Base-by-base conservation (phyloP, 1,139 yeast genomes). In the Sugiyamaella grinbergsii region DNA sequence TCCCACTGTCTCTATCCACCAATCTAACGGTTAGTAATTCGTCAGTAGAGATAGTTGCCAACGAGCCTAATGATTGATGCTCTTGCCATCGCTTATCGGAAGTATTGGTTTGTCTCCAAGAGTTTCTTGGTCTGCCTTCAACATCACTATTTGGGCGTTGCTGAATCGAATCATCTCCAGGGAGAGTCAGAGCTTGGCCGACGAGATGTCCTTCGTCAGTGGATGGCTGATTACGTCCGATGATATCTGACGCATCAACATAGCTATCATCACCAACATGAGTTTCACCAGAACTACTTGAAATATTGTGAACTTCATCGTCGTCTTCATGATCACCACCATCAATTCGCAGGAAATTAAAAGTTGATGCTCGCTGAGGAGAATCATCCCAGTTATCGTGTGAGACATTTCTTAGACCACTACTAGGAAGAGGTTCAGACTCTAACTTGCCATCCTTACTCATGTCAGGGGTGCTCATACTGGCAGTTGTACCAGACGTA, bases 31-130 rank as follows among this genome's bases (percentile, higher is more conserved):
- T 85, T 62, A 89, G 78, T 42, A 90, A 74, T 66, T 89, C 94
- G 52, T 84, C 90, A 0, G 96, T 87, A 44, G 93, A 83, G 23
- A 90, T 93, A 0, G 96, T 89, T 31, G 93, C 91, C 57, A 86
- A 64, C 0, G 96, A 86, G 29, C 79, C 80, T 53, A 81, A 75
- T 16, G 94, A 85, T 45, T 79, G 81, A 59, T 85, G 77, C 42
- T 76, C 74, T 54, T 75, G 75, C 71, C 77, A 71, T 51, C 70
- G 57, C 32, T 63, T 64, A 40, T 66, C 72, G 3, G 76, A 66
- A 22, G 69, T 69, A 49, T 69, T 62, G 0, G 78, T 76, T 54
- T 74, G 76, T 65, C 96, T 76, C 97, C 98, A 89, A 5, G 96
- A 88, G 66, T 80, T 80, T 56, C 70, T 63, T 7, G 74, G 70